phyloP scores from a whole-genome alignment of 2,329 filamentous ascomycete species.

The Penicillium aurantiogriseum region DNA sequence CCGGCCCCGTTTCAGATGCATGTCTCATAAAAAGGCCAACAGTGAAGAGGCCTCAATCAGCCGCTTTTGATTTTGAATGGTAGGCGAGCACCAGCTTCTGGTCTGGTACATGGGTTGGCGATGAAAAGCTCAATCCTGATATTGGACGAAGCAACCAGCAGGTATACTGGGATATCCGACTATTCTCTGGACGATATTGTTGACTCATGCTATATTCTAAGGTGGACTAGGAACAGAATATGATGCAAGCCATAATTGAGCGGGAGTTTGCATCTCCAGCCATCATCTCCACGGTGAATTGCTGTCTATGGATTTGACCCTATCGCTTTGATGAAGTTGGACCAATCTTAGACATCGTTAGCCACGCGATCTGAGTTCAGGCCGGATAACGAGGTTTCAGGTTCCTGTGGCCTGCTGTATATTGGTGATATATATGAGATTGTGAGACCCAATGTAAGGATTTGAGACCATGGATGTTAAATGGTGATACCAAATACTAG shows the following conservation, averaged over 20 bases:
- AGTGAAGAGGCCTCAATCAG: too few species aligned
- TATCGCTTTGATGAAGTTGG: constrained; percentile 25
- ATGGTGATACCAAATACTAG: too few species aligned
- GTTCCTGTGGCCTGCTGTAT: not conserved
- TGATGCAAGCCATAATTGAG: constrained; percentile 30
- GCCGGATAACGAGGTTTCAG: not conserved
- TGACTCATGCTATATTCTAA: too few species aligned
- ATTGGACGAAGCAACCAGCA: too few species aligned
- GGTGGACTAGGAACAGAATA: not conserved
- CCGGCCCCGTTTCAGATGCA: constrained; percentile 22
- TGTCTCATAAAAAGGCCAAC: constrained; percentile 15
- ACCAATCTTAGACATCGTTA: constrained; percentile 2
- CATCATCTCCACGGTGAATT: constrained; percentile 30
- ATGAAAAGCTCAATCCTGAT: too few species aligned
- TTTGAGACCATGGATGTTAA: not conserved
- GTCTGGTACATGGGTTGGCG: too few species aligned
- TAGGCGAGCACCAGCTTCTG: too few species aligned
- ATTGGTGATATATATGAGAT: too few species aligned
- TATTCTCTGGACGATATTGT: too few species aligned
- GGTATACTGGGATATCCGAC: too few species aligned
- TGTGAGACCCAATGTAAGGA: not conserved
- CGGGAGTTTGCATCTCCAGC: constrained; percentile 27
- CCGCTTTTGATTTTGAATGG: too few species aligned
- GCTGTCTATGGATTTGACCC: constrained; percentile 28
- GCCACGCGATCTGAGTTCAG: not conserved